A percentile compares a stretch with the other conserved stretches of the same genome.
These are phyloP conservation scores for Acacia pycnantha DNA, from an alignment of 331 rosid genomes.

Conservation along the genomic window DNA sequence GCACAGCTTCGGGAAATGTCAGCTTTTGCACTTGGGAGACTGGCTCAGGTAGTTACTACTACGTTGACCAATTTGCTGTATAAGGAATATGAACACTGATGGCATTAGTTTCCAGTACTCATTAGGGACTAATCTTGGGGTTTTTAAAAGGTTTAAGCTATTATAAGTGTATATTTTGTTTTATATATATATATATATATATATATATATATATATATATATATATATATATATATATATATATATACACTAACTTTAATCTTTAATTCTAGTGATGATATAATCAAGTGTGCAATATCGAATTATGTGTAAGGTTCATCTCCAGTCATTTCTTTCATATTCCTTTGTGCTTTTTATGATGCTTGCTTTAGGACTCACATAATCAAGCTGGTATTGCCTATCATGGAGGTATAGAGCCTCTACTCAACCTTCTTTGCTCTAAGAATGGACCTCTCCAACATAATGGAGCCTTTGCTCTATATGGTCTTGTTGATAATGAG, in stretches of 20 bases:
- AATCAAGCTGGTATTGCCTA: slow-evolving; percentile 95
- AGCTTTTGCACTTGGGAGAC: slow-evolving; percentile 75
- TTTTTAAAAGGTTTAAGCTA: background rate
- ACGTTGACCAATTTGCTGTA: background rate
- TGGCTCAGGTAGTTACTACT: slow-evolving; percentile 66
- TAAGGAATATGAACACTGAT: slow-evolving; percentile 7
- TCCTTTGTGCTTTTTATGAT: background rate
- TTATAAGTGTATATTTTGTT: background rate
- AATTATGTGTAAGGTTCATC: background rate
- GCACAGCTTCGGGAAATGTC: slow-evolving; percentile 65
- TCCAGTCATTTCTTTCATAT: background rate
- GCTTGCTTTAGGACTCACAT: slow-evolving; percentile 62
- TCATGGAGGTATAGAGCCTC: slow-evolving; percentile 77
- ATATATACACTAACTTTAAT: no score
- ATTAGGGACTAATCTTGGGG: background rate
- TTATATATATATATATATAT: no score
- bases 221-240: no score
- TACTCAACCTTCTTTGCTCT: slow-evolving; percentile 81
- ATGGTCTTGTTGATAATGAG: slow-evolving; percentile 74
- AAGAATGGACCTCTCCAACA: slow-evolving; percentile 53
- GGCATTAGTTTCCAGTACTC: background rate
- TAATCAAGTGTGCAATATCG: background rate
- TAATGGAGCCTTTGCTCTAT: slow-evolving; percentile 62
- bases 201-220: no score
- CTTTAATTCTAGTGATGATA: background rate